Evolutionary conservation across 2,329 filamentous ascomycete species (phyloP), one percentile per base, ranked within the genome.

Genomic region (Cladorrhinum sp.): DNA sequence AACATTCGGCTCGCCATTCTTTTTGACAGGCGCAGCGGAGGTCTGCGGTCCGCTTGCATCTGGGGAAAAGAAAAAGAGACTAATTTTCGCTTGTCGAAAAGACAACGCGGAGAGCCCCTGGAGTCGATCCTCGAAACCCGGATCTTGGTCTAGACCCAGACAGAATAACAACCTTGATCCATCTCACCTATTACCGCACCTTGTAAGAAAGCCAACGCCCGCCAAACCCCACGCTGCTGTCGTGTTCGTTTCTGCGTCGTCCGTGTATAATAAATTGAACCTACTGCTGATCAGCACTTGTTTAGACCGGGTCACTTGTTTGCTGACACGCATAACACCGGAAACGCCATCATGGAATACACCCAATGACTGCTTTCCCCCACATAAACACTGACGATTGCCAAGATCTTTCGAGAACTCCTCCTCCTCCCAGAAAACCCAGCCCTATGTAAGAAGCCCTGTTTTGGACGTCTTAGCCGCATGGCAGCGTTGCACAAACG

Each of bases 281-380:
- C 21, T n/a, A 18, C 24, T 39, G 53, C 30, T 46, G 33, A 55
- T 55, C 53, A 55, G 53, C 53, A 46, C 53, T 55, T 46, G 33
- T 46, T 39, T 46, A 39, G 50, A 36, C n/a, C 3, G 30, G 53
- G 23, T 26, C 26, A 39, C 33, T 39, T 55, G 21, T n/a, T 16
- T 61, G 57, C 62, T 64, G 62, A 62, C 62, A 61, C 18, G 60
- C 60, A 64, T 46, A 24, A 54, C 49, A 33, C 57, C 53, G 52
- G 21, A 50, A 42, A 33, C 49, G 48, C 60, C 56, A 50, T 53
- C 39, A 46, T 39, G 8, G 54, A 33, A 18, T 23, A 57, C 49
- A 26, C 26, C 57, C 36, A 61, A 54, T 59, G 42, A 54, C 24
- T 36, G 30, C 9, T 14, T 9, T n/a, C 21, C 36, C 54, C 54